phyloP scores from a whole-genome alignment of 345 rosid genomes.

The Linum usitatissimum region DNA sequence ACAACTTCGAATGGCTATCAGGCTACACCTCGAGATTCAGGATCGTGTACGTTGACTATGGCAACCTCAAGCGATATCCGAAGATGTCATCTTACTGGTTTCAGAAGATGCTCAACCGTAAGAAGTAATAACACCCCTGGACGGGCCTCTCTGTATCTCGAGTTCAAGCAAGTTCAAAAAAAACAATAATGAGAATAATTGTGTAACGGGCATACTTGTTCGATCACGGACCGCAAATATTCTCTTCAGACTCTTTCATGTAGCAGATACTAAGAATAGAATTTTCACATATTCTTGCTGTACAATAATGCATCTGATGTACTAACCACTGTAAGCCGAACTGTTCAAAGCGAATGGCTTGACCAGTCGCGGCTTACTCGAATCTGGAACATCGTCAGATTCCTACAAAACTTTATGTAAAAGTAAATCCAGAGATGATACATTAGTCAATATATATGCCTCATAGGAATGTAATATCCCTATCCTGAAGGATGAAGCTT shows the following conservation, averaged over 20 bases:
- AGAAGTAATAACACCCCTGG: slow-evolving; percentile 7
- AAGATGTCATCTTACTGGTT: slow-evolving; percentile 96
- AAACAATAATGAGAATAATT: no score
- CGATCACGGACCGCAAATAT: no score
- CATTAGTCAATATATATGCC: background rate
- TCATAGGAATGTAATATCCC: background rate
- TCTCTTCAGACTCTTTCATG: no score
- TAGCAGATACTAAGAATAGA: background rate
- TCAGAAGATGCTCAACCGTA: slow-evolving; percentile 40
- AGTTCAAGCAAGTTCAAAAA: no score
- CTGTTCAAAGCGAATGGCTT: no score
- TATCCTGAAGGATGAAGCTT: background rate
- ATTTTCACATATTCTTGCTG: background rate
- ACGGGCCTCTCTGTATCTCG: no score
- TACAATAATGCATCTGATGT: background rate
- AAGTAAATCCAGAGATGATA: background rate
- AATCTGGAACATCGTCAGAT: background rate
- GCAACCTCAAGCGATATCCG: slow-evolving; percentile 64
- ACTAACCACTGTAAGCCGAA: no score
- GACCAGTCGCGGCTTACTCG: no score
- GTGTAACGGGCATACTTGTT: no score
- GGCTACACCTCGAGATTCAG: slow-evolving; percentile 96
- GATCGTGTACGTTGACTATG: slow-evolving; percentile 72
- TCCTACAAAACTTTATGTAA: background rate
- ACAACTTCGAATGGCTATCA: slow-evolving; percentile 86